Percentiles rank a stretch among this genome's conserved stretches.
These are phyloP conservation scores for Beauveria sp. DNA, from an alignment of 2,329 filamentous ascomycete genomes.

Conservation along the genomic window DNA sequence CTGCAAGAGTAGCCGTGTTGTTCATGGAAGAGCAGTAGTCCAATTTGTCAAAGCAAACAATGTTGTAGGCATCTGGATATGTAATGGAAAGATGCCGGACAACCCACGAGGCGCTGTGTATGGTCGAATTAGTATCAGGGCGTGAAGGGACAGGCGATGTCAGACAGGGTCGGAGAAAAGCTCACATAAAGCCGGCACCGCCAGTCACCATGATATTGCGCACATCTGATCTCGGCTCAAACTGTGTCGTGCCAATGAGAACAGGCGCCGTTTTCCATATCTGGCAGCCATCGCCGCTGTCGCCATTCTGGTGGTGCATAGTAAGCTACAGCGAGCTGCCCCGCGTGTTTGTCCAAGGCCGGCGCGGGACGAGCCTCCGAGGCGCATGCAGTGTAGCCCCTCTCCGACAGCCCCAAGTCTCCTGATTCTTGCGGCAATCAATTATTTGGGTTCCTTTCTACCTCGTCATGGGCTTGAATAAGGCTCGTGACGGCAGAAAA, in stretches of 20 bases:
- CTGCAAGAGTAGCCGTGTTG: slow-evolving; percentile 64
- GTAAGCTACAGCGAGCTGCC: not conserved
- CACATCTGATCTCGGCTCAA: slow-evolving; percentile 59
- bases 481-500: not conserved
- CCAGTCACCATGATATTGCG: slow-evolving; percentile 80
- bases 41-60: slow-evolving; percentile 77
- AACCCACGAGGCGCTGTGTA: slow-evolving; percentile 67
- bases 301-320: not conserved
- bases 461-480: not conserved
- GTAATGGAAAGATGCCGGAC: slow-evolving; percentile 69
- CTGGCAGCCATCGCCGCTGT: slow-evolving; percentile 40
- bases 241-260: slow-evolving; percentile 61
- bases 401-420: not conserved
- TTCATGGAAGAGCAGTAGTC: slow-evolving; percentile 77
- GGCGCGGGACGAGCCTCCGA: not conserved
- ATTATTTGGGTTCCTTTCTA: not conserved
- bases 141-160: not conserved
- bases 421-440: not conserved
- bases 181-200: slow-evolving; percentile 79
- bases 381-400: not conserved
- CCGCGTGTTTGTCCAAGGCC: not conserved
- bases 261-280: slow-evolving; percentile 63
- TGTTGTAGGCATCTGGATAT: slow-evolving; percentile 67
- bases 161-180: slow-evolving; percentile 10
- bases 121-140: not conserved